phyloP scores from a whole-genome alignment of 768 basidiomycete species.

The Boletus subcaerulescens region DNA sequence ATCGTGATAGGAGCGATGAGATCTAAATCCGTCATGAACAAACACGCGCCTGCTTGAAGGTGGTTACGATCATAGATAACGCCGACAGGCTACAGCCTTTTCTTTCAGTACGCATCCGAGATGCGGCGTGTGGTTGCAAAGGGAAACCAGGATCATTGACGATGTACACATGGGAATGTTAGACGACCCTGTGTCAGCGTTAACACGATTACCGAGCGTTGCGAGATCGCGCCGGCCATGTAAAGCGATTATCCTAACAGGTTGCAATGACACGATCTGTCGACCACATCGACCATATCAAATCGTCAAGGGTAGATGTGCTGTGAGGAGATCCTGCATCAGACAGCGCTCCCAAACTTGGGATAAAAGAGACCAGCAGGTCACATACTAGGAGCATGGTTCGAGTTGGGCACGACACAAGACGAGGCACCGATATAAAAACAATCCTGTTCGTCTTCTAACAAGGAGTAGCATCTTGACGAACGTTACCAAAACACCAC shows the following conservation, averaged over 20 bases:
- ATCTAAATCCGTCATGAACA: no score
- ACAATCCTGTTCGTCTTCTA: neutral
- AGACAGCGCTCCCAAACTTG: neutral
- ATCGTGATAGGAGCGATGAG: no score
- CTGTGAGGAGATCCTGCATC: slow-evolving; percentile 2
- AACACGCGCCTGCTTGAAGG: neutral
- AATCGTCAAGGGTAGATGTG: neutral
- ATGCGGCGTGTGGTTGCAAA: neutral
- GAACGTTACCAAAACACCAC: neutral
- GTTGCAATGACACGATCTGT: slow-evolving; percentile 4
- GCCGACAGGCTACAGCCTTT: neutral
- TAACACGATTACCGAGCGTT: neutral
- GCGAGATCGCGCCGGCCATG: neutral
- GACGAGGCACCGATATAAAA: neutral
- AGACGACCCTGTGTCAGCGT: neutral
- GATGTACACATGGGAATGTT: neutral
- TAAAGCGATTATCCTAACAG: neutral
- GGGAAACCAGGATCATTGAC: neutral
- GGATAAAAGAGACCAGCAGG: neutral
- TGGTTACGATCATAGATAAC: neutral
- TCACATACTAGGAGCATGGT: slow-evolving; percentile 5
- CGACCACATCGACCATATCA: slow-evolving; percentile 2
- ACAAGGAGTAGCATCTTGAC: neutral
- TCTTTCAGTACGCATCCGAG: no score
- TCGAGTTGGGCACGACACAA: neutral